Percentiles rank a stretch among this genome's conserved stretches.
phyloP scores from a whole-genome alignment of 805 yeast genomes.

The Blastobotrys parvus region DNA sequence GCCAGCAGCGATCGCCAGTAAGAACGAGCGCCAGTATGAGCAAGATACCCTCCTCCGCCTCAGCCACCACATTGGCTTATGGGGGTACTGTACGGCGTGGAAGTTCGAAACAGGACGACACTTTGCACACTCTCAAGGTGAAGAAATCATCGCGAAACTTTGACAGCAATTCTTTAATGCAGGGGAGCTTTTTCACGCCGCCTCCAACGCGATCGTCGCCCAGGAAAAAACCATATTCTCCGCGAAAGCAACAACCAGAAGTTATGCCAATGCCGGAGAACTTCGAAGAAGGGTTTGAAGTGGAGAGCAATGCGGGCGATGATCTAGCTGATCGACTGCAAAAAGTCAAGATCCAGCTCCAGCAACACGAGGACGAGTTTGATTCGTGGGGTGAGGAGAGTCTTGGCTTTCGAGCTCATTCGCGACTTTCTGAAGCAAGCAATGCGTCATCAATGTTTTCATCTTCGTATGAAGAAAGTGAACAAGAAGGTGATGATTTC shows the following conservation, averaged over 20 bases:
- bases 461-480: conserved; percentile 9
- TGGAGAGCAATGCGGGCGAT: conserved; percentile 3
- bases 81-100: too few species aligned
- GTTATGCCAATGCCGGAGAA: too few species aligned
- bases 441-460: conserved; percentile 3
- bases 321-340: conserved; percentile 1
- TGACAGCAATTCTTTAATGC: background rate
- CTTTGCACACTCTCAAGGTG: background rate
- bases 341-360: background rate
- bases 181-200: background rate
- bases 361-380: conserved; percentile 5
- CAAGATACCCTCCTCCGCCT: background rate
- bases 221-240: background rate
- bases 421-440: conserved; percentile 10
- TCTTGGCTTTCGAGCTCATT: conserved; percentile 8
- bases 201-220: background rate
- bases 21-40: background rate
- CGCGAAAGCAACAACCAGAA: background rate
- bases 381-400: conserved; percentile 11
- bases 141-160: background rate
- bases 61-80: background rate
- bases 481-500: conserved; percentile 13
- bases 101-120: too few species aligned
- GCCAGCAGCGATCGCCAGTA: background rate
- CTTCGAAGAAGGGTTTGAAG: conserved; percentile 14